phyloP scores from a whole-genome alignment of 352 stramenopile species.

The Phytophthora ramorum region DNA sequence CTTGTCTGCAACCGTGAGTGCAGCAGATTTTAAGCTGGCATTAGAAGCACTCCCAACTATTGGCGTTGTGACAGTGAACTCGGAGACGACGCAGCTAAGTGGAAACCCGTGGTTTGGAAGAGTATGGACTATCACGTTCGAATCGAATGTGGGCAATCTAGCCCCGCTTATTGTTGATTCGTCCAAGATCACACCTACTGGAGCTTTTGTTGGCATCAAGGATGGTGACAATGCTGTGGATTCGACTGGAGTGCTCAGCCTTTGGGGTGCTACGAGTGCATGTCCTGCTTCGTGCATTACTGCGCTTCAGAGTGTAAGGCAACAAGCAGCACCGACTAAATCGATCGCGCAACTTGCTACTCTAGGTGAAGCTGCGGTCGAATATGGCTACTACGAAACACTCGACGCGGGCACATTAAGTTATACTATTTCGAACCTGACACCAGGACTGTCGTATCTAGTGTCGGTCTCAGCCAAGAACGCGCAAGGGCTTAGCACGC shows the following conservation, averaged over 20 bases:
- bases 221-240: constrained; percentile 83
- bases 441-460: constrained; percentile 81
- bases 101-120: constrained; percentile 44
- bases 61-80: constrained; percentile 58
- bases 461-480: constrained; percentile 92
- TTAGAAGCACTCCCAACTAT: constrained; percentile 74
- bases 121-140: constrained; percentile 85
- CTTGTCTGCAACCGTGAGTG: constrained; percentile 47
- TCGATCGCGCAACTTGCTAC: constrained; percentile 16
- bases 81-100: constrained; percentile 28
- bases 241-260: constrained; percentile 45
- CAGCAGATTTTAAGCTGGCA: constrained; percentile 53
- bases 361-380: constrained; percentile 61
- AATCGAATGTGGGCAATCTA: constrained; percentile 69
- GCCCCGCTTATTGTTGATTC: constrained; percentile 59
- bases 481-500: constrained; percentile 61
- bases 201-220: constrained; percentile 62
- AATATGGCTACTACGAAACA: constrained; percentile 80
- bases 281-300: constrained; percentile 60
- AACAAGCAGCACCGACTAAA: constrained; percentile 13
- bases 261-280: constrained; percentile 45
- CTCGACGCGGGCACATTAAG: constrained; percentile 58
- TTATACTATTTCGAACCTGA: constrained; percentile 77
- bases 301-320: constrained; percentile 9
- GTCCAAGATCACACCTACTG: constrained; percentile 59